Evolutionary conservation across 495 filamentous ascomycete species (phyloP).

Genomic region (Podospora comata): DNA sequence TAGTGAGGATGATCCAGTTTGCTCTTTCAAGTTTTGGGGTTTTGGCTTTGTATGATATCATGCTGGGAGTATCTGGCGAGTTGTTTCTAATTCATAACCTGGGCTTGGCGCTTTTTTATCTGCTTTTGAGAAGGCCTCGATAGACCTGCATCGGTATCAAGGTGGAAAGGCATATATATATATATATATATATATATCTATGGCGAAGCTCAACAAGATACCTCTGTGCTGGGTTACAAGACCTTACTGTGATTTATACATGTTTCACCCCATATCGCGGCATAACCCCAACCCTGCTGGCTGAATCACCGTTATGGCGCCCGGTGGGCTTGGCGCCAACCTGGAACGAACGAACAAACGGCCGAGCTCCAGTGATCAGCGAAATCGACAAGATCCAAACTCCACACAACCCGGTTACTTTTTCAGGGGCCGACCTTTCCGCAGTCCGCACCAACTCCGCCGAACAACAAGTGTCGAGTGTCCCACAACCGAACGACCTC

Average conservation of each 20-base stretch:
- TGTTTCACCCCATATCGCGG: not conserved
- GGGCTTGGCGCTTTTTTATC: slow-evolving; percentile 13
- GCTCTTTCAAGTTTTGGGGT: slow-evolving; percentile 9
- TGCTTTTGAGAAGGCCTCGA: slow-evolving; percentile 3
- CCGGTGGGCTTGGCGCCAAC: not conserved
- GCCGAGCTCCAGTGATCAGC: not conserved
- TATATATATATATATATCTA: no score
- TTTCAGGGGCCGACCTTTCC: not conserved
- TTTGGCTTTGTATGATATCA: slow-evolving; percentile 33
- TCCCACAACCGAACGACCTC: no score
- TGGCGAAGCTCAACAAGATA: not conserved
- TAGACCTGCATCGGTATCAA: slow-evolving; percentile 24
- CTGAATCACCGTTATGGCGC: not conserved
- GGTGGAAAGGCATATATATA: slow-evolving; percentile 12
- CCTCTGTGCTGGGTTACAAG: not conserved
- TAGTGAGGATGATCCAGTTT: slow-evolving; percentile 1
- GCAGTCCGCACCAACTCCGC: not conserved
- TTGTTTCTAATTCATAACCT: slow-evolving; percentile 14
- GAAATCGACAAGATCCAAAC: slow-evolving; percentile 1
- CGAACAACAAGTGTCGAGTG: not conserved
- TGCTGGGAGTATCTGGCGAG: slow-evolving; percentile 26
- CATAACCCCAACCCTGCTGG: not conserved
- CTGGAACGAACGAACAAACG: not conserved
- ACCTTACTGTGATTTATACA: not conserved
- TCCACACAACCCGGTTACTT: not conserved